Conservation (phyloP, 257 asterid species). For the Ocimum tenuiflorum region DNA sequence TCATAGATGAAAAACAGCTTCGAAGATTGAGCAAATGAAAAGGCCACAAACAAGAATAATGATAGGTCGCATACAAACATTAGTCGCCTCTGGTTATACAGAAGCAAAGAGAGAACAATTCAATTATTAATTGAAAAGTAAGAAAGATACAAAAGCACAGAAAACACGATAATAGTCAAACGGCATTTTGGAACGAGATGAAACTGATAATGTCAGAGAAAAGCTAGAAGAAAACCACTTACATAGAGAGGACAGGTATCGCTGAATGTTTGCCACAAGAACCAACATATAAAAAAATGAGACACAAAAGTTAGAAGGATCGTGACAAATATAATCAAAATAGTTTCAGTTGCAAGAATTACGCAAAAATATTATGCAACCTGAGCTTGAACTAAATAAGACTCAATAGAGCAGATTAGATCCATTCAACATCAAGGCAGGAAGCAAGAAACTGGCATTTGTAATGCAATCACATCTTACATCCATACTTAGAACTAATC, state of each 20-base stretch:
- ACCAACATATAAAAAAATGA: slow-evolving; percentile 20
- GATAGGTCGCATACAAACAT: too few species aligned
- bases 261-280: slow-evolving; percentile 48
- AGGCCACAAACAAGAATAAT: too few species aligned
- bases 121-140: background rate
- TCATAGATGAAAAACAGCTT: too few species aligned
- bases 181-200: background rate
- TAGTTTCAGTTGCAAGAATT: slow-evolving; percentile 7
- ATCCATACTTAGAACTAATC: background rate
- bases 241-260: slow-evolving; percentile 95
- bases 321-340: slow-evolving; percentile 6
- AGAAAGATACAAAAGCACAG: slow-evolving; percentile 6
- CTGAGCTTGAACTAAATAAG: background rate
- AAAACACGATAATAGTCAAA: background rate
- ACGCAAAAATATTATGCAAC: background rate
- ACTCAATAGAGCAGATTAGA: background rate
- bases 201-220: background rate
- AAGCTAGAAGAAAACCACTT: slow-evolving; percentile 33
- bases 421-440: too few species aligned
- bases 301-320: slow-evolving; percentile 24
- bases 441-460: too few species aligned
- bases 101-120: background rate
- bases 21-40: too few species aligned
- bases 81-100: too few species aligned
- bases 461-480: background rate